Evolutionary conservation across 768 basidiomycete species (phyloP).

Genomic region (Termitomyces sp.): DNA sequence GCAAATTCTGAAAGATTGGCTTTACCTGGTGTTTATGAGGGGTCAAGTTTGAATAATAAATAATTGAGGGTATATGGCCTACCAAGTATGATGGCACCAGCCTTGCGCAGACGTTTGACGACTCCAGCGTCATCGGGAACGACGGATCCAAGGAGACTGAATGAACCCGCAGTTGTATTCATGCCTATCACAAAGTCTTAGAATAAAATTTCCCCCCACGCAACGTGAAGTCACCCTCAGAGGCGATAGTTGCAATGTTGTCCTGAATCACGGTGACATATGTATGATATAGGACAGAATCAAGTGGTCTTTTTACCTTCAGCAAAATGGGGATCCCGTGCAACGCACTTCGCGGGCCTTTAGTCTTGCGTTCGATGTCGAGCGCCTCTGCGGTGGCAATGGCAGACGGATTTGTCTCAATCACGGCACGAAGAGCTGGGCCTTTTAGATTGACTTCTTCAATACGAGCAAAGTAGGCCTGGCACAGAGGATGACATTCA

Average conservation of each 20-base stretch:
- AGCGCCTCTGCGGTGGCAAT: slow-evolving; percentile 47
- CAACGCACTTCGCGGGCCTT: slow-evolving; percentile 42
- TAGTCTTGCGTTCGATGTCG: slow-evolving; percentile 39
- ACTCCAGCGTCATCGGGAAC: slow-evolving; percentile 46
- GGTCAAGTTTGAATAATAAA: background rate
- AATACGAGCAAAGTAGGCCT: slow-evolving; percentile 68
- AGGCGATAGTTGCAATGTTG: slow-evolving; percentile 44
- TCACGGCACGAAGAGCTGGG: slow-evolving; percentile 52
- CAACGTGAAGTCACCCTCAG: slow-evolving; percentile 32
- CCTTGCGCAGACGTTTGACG: slow-evolving; percentile 37
- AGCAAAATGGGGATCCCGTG: slow-evolving; percentile 55
- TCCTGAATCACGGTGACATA: slow-evolving; percentile 27
- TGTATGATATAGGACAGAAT: background rate
- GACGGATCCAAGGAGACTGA: slow-evolving; percentile 37
- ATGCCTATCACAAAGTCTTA: slow-evolving; percentile 26
- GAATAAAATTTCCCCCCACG: background rate
- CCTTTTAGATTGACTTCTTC: slow-evolving; percentile 67
- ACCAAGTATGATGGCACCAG: slow-evolving; percentile 46
- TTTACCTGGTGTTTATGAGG: slow-evolving; percentile 35
- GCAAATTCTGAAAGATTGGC: slow-evolving; percentile 47
- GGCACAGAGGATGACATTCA: background rate
- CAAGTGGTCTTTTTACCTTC: slow-evolving; percentile 32
- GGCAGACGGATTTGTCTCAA: slow-evolving; percentile 56
- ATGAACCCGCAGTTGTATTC: slow-evolving; percentile 47
- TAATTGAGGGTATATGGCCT: background rate